Evolutionary conservation across 1,284 basidiomycete genomes (phyloP).

Genomic region (Grifola frondosa): DNA sequence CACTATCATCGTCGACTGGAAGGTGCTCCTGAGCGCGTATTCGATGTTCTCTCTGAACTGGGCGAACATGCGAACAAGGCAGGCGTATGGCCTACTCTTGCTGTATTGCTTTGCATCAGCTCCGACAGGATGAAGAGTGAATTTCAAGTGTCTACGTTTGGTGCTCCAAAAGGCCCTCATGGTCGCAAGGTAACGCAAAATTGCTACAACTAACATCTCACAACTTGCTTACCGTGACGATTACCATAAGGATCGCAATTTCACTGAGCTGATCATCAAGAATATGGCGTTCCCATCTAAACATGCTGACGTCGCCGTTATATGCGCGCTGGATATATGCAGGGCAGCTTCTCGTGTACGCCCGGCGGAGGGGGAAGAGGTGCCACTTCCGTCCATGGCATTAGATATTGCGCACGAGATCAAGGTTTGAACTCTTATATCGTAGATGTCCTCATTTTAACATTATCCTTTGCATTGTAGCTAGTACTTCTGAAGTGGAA

Average conservation of each 20-base stretch:
- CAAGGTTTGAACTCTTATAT: conserved; percentile 49
- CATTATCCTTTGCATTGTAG: too few relatives aligned
- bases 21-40: conserved; percentile 80
- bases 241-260: conserved; percentile 37
- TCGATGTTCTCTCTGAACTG: conserved; percentile 69
- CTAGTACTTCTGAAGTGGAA: conserved; percentile 46
- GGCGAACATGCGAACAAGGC: conserved; percentile 56
- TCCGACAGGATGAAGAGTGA: conserved; percentile 71
- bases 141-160: conserved; percentile 41
- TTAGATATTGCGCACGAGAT: conserved; percentile 77
- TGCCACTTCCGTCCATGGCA: conserved; percentile 69
- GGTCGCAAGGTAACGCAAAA: conserved; percentile 28
- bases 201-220: too few relatives aligned
- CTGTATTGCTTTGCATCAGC: conserved; percentile 75
- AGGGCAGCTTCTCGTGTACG: conserved; percentile 74
- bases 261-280: conserved; percentile 56
- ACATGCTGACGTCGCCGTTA: conserved; percentile 62
- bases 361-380: conserved; percentile 55
- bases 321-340: conserved; percentile 82
- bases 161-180: conserved; percentile 23
- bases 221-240: too few relatives aligned
- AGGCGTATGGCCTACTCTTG: conserved; percentile 81
- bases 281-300: conserved; percentile 51
- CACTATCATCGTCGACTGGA: conserved; percentile 67
- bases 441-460: neutral